phyloP scores from a whole-genome alignment of 2,329 filamentous ascomycete genomes.

The Alternaria ethzedia region DNA sequence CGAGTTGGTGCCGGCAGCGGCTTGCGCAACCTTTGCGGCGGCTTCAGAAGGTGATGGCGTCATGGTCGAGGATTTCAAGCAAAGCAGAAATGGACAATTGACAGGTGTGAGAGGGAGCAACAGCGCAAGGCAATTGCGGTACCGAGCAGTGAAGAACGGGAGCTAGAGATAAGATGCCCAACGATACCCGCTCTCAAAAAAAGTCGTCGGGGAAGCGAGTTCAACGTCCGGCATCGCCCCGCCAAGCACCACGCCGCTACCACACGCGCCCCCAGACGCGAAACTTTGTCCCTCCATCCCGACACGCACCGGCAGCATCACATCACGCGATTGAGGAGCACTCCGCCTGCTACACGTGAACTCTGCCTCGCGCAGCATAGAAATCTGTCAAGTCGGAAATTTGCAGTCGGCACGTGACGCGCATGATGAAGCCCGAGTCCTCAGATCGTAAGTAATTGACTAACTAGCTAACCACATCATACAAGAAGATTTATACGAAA shows the following conservation, averaged over 20 bases:
- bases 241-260: conserved; percentile 8
- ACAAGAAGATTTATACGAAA: background rate
- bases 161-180: conserved; percentile 13
- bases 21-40: conserved; percentile 37
- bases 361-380: background rate
- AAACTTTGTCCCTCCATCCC: background rate
- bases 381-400: background rate
- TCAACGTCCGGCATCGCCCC: conserved; percentile 10
- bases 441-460: background rate
- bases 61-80: conserved; percentile 21
- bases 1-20: conserved; percentile 38
- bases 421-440: background rate
- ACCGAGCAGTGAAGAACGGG: conserved; percentile 4
- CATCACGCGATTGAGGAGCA: background rate
- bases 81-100: background rate
- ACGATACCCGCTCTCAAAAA: conserved; percentile 9
- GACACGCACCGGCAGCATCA: background rate
- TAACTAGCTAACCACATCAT: background rate
- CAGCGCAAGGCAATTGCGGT: conserved; percentile 19
- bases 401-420: background rate
- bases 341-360: background rate
- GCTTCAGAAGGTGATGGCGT: conserved; percentile 38
- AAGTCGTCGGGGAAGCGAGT: conserved; percentile 17
- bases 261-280: background rate
- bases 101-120: conserved; percentile 8